Base-by-base conservation (phyloP, 2,329 filamentous ascomycete genomes). In the Ophiognomonia clavigignenti-juglandacearum region DNA sequence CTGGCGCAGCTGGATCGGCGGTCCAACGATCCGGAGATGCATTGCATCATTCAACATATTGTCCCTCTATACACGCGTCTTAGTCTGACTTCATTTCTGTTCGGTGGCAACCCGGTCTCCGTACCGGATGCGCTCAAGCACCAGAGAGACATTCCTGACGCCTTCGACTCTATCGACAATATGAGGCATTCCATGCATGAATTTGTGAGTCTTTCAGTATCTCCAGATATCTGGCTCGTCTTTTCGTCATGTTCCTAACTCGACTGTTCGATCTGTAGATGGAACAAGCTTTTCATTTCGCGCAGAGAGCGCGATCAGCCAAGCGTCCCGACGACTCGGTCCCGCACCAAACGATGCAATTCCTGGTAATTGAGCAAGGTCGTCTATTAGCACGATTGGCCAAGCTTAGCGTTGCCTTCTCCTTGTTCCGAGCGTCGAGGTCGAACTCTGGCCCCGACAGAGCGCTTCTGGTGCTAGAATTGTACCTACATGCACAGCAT, bases 271-370 rank as follows among this genome's bases (percentile, higher is more conserved):
- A 26, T 26, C 10, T 26, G 24, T 26, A 26, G 24, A 57, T 71
- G 22, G 69, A 73, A 41, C 63, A 70, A 16, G 62, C 55, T 0
- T 53, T 73, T 5, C 60, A 64, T 8, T 70, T 71, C 39, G 64
- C 59, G 13, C 57, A 59, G 4, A 54, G 54, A 39, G 60, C 60
- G 0, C 53, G 56, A 14, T 47, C 45, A 6, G 55, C 56, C 3
- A 58, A 60, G 6, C 49, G 43, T 24, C 65, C 61, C 45, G 48
- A 58, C 13, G 57, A 59, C 1, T 39, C 52, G 2, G 43, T 61
- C 0, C 53, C 61, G 0, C 45, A 54, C 0, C 53, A 59, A n/a
- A 54, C 59, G 4, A 49, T 59, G 51, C 49, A 54, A 2, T 27
- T 35, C 0, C 59, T 70, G 6, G 58, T 60, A 3, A 44, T 52